Base-by-base conservation (phyloP, 495 filamentous ascomycete species). In the Talaromyces ruber region DNA sequence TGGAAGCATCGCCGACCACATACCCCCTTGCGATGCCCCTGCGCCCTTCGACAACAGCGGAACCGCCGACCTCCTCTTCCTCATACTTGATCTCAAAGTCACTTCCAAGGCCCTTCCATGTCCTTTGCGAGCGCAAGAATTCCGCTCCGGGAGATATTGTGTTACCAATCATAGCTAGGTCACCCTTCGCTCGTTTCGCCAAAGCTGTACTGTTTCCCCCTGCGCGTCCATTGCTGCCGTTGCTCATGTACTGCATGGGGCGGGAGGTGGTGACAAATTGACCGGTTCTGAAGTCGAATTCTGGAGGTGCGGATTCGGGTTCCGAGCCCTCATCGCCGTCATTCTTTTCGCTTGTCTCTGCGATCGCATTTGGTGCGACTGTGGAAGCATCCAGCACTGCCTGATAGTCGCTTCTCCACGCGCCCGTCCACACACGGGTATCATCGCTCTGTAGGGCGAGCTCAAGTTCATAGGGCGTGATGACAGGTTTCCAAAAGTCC, bases 1-100 rank as follows among this genome's bases (percentile, higher is more conserved):
- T 68, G 60, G 65, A 65, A 62, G 70, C 70, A 26, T 81, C 82
- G 21, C 89, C 91, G 61, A 94, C 86, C 0, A 78, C 85, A 80
- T 99, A 99, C 1, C 93, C 95, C 69, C 89, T 88, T 51, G 94
- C 94, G 59, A 97, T 85, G 11, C 95, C 95, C 65, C 86, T 88
- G 70, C 91, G 86, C 26, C 94, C 94, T 71, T 95, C 86, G 70
- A 96, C 89, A 59, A 92, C 80, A 37, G 73, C 58, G 7, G 84
- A 83, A 22, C 83, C 81, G 39, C 78, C 73, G 14, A 63, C 66
- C 29, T 61, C 66, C 12, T 83, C 80, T 9, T 88, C 83, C 47
- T 88, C 85, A 66, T 91, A 87, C 55, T 77, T 78, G 29, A 86
- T 80, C 47, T 81, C 80, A 63, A 91, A 94, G 71, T 98, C 94